Percentiles rank a stretch among this genome's conserved stretches.
phyloP scores from a whole-genome alignment of 164 flowering plant species.

The Vitis amurensis region DNA sequence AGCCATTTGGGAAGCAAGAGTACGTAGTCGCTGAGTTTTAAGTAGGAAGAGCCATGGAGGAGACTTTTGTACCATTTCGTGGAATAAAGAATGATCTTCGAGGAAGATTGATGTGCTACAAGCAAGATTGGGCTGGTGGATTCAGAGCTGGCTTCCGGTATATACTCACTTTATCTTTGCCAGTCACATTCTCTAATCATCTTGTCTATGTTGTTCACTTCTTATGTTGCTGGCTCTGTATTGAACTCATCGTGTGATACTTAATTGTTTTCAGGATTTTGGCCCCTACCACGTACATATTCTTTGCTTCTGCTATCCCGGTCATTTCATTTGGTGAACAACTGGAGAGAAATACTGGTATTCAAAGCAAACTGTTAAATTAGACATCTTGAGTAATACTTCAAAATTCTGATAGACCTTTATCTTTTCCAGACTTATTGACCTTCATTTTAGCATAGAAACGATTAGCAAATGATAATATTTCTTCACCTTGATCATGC shows the following conservation, averaged over 20 bases:
- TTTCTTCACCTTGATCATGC: conserved; percentile 21
- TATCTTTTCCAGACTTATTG: too few species aligned
- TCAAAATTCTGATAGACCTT: too few species aligned
- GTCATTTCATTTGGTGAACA: conserved; percentile 98
- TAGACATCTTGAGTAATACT: too few species aligned
- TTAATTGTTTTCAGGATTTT: conserved; percentile 60
- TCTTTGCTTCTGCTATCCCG: conserved; percentile 95
- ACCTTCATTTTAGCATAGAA: too few species aligned
- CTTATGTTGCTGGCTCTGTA: not conserved
- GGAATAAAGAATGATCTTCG: conserved; percentile 90
- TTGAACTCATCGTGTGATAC: not conserved
- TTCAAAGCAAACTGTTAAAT: not conserved
- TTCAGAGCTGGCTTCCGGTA: conserved; percentile 88
- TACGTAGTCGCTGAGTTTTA: not conserved
- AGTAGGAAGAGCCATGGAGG: conserved; percentile 62
- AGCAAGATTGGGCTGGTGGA: conserved; percentile 99
- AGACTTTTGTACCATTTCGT: conserved; percentile 88
- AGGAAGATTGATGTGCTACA: conserved; percentile 87
- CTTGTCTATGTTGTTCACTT: conserved; percentile 12
- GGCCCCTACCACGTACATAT: conserved; percentile 96
- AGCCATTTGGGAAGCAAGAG: conserved; percentile 1
- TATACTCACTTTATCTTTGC: not conserved
- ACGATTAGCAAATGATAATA: too few species aligned
- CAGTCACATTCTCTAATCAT: not conserved
- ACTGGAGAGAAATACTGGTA: conserved; percentile 87